Percentiles rank a stretch among this genome's conserved stretches.
Evolutionary conservation across 176 grass and related monocot species (phyloP).

Genomic region (Ananas comosus): DNA sequence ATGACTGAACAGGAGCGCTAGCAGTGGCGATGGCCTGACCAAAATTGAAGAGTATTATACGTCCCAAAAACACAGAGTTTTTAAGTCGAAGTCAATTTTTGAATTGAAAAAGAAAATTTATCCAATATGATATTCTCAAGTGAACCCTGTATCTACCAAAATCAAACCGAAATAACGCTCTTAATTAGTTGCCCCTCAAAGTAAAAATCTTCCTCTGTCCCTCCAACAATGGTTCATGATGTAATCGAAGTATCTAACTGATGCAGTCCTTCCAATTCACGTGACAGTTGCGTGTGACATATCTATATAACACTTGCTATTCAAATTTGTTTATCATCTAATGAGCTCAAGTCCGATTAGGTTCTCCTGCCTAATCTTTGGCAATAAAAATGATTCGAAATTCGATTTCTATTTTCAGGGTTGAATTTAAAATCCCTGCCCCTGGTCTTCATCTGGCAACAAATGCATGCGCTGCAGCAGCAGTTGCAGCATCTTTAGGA

Average conservation of each 20-base stretch:
- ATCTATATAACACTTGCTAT: background rate
- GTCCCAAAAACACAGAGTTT: too few species aligned
- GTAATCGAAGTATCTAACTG: background rate
- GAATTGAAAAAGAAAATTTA: too few species aligned
- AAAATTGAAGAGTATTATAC: too few species aligned
- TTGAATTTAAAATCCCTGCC: conserved; percentile 2
- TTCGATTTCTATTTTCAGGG: background rate
- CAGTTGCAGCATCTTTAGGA: background rate
- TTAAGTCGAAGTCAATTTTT: too few species aligned
- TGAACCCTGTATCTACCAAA: too few species aligned
- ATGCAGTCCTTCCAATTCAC: background rate
- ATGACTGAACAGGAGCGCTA: too few species aligned
- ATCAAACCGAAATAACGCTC: too few species aligned
- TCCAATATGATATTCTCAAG: too few species aligned
- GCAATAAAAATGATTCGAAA: background rate
- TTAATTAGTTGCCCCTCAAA: too few species aligned
- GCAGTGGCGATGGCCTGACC: too few species aligned
- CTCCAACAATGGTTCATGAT: too few species aligned
- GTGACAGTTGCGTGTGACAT: background rate
- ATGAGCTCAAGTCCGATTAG: background rate
- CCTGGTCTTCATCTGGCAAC: conserved; percentile 4
- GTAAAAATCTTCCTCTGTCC: too few species aligned
- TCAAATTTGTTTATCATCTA: background rate
- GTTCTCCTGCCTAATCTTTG: background rate
- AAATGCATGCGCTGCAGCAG: conserved; percentile 7